phyloP scores from a whole-genome alignment of 2,329 filamentous ascomycete genomes.

The Apiospora marii region DNA sequence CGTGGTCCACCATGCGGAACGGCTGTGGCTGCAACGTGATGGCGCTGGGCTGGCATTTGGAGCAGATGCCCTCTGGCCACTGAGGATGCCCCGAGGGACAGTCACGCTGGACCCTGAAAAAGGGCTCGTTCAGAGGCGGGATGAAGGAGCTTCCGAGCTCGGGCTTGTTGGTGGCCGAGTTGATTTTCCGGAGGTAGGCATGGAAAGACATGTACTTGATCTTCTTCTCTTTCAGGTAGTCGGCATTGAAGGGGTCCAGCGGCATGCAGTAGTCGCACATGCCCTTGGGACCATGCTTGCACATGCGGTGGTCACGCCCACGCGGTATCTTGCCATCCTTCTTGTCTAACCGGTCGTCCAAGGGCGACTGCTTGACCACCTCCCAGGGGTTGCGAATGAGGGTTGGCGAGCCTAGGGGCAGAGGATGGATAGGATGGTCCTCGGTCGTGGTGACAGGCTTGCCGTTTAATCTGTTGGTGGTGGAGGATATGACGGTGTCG shows the following conservation, averaged over 20 bases:
- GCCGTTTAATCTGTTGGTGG: constrained; percentile 77
- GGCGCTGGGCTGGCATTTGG: constrained; percentile 96
- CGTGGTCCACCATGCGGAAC: constrained; percentile 97
- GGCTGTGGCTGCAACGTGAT: constrained; percentile 94
- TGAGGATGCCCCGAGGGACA: constrained; percentile 92
- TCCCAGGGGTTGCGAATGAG: constrained; percentile 93
- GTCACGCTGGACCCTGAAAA: constrained; percentile 85
- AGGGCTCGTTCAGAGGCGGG: constrained; percentile 91
- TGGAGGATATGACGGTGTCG: constrained; percentile 49
- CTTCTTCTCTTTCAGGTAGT: constrained; percentile 92
- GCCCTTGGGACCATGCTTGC: constrained; percentile 92
- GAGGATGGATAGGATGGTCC: constrained; percentile 69
- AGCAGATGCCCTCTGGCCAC: constrained; percentile 97
- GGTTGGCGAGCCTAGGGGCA: constrained; percentile 61
- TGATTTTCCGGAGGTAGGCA: constrained; percentile 91
- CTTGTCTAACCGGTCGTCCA: constrained; percentile 88
- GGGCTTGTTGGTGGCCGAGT: constrained; percentile 94
- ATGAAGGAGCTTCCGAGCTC: constrained; percentile 95
- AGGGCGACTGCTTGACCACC: constrained; percentile 81
- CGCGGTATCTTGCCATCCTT: constrained; percentile 72
- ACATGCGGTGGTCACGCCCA: constrained; percentile 62
- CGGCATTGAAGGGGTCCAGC: constrained; percentile 89
- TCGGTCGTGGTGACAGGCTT: constrained; percentile 75
- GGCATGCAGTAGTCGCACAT: constrained; percentile 99
- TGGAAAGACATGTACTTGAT: constrained; percentile 99